Evolutionary conservation across 768 basidiomycete species (phyloP).

Genomic region (Xerocomus spinulosus): DNA sequence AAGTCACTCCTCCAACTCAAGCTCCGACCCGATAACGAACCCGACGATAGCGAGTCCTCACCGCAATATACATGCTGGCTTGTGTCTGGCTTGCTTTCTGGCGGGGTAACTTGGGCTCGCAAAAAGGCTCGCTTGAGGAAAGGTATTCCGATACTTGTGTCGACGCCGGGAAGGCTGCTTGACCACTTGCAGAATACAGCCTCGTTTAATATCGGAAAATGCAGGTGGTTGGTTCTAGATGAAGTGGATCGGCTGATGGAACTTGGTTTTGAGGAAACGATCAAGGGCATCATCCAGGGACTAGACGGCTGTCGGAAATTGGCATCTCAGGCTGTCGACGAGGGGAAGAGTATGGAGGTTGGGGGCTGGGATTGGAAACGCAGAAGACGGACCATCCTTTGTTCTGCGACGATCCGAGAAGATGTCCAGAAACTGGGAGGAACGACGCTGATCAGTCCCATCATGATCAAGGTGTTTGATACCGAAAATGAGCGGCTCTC

Average conservation of each 20-base stretch:
- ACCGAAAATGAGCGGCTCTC: conserved; percentile 32
- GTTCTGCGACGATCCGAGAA: conserved; percentile 94
- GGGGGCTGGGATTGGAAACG: conserved; percentile 84
- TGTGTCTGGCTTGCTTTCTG: conserved; percentile 90
- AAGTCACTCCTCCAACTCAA: conserved; percentile 76
- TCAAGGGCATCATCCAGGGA: conserved; percentile 82
- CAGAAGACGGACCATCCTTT: conserved; percentile 80
- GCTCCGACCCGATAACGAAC: conserved; percentile 54
- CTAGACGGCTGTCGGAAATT: conserved; percentile 79
- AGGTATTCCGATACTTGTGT: conserved; percentile 91
- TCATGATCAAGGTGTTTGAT: conserved; percentile 77
- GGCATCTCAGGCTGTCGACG: conserved; percentile 59
- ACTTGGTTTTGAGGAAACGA: conserved; percentile 94
- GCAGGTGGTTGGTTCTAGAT: conserved; percentile 93
- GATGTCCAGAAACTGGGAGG: conserved; percentile 94
- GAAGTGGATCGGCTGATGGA: conserved; percentile 99
- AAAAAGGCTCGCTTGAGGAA: conserved; percentile 95
- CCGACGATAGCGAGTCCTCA: conserved; percentile 41
- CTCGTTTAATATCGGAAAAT: conserved; percentile 88
- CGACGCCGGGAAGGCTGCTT: conserved; percentile 90
- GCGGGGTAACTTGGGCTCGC: conserved; percentile 92
- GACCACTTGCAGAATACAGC: conserved; percentile 96
- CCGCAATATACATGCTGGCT: conserved; percentile 79
- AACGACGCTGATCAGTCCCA: conserved; percentile 67
- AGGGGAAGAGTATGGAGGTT: conserved; percentile 65